Percentiles rank a stretch among this genome's conserved stretches.
Evolutionary conservation across 1,284 basidiomycete genomes (phyloP).

Genomic region (Meira nashicola): DNA sequence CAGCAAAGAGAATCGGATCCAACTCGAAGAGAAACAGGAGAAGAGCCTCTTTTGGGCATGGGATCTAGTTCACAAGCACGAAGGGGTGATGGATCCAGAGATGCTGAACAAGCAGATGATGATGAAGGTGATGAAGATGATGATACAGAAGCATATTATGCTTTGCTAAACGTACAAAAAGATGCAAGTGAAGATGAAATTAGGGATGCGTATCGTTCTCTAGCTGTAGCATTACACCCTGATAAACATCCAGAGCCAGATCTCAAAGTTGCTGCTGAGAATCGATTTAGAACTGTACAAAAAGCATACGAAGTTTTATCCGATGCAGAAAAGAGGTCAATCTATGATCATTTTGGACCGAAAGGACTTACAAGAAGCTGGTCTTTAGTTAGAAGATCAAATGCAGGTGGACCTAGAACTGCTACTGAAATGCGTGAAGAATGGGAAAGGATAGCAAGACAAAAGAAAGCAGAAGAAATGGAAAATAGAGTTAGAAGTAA

Average conservation of each 20-base stretch:
- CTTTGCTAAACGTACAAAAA: constrained; percentile 64
- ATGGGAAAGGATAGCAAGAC: constrained; percentile 56
- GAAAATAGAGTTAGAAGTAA: constrained; percentile 58
- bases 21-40: constrained; percentile 7
- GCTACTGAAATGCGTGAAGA: constrained; percentile 59
- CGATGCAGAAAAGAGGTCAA: constrained; percentile 68
- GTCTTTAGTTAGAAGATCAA: constrained; percentile 54
- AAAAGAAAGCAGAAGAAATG: constrained; percentile 57
- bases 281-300: constrained; percentile 68
- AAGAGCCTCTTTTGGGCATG: not conserved
- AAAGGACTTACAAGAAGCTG: constrained; percentile 59
- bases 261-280: constrained; percentile 62
- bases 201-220: constrained; percentile 65
- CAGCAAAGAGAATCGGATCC: not conserved
- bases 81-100: not conserved
- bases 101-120: not conserved
- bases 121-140: constrained; percentile 19
- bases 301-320: constrained; percentile 69
- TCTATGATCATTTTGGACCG: constrained; percentile 72
- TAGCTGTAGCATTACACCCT: constrained; percentile 77
- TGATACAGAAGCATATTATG: constrained; percentile 31
- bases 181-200: constrained; percentile 66
- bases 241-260: constrained; percentile 69
- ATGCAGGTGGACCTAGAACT: constrained; percentile 47
- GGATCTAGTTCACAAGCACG: not conserved